Evolutionary conservation across 768 basidiomycete genomes (phyloP).

Genomic region (Strobilomyces echinocephalus): DNA sequence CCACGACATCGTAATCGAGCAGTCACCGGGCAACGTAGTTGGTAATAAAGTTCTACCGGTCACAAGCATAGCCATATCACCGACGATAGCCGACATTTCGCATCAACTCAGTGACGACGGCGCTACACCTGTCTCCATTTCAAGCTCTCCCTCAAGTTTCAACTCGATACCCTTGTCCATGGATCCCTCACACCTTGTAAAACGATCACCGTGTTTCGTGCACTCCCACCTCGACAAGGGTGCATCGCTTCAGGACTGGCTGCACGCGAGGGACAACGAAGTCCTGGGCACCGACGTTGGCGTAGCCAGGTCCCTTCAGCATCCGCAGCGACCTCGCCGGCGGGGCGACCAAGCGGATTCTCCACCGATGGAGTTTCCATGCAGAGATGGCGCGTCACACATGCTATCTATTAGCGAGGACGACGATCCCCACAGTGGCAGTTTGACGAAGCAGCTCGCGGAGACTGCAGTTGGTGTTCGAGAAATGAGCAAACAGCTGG

Average conservation of each 20-base stretch:
- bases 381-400: slow-evolving; percentile 15
- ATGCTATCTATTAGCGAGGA: slow-evolving; percentile 36
- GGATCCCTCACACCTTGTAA: slow-evolving; percentile 20
- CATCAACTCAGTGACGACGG: slow-evolving; percentile 8
- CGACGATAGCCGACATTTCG: slow-evolving; percentile 20
- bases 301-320: slow-evolving; percentile 48
- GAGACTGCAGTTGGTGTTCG: slow-evolving; percentile 96
- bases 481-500: slow-evolving; percentile 98
- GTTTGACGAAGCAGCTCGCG: slow-evolving; percentile 86
- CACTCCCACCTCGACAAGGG: slow-evolving; percentile 88
- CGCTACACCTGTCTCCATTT: slow-evolving; percentile 12
- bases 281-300: slow-evolving; percentile 37
- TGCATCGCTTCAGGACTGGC: slow-evolving; percentile 73
- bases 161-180: slow-evolving; percentile 24
- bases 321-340: slow-evolving; percentile 10
- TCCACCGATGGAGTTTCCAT: slow-evolving; percentile 15
- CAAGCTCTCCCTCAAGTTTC: slow-evolving; percentile 29
- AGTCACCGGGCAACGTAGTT: slow-evolving; percentile 19
- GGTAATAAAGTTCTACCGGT: slow-evolving; percentile 14
- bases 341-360: slow-evolving; percentile 2
- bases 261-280: slow-evolving; percentile 37
- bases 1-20: slow-evolving; percentile 35
- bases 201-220: slow-evolving; percentile 82
- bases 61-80: slow-evolving; percentile 11
- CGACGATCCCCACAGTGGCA: slow-evolving; percentile 67